Base-by-base conservation (phyloP, 441 rosid genomes). In the Breynia disticha region DNA sequence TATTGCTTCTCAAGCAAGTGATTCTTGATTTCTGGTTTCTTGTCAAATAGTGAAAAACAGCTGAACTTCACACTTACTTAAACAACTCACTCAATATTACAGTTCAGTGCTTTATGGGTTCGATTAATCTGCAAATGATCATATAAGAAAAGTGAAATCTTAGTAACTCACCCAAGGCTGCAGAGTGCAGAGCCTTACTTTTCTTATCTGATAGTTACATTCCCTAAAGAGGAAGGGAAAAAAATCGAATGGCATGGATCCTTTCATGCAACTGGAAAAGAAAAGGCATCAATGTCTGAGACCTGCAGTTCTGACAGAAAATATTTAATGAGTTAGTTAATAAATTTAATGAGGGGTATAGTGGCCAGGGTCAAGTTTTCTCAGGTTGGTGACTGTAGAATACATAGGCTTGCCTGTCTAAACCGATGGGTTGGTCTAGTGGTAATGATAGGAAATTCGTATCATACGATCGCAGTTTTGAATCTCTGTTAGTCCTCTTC, bases 1-100 rank as follows among this genome's bases (percentile, higher is more conserved):
- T 55, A 16, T 72, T 69, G 70, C 68, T 64, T 61, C 61, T 61
- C 61, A 53, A 54, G 67, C 75, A 72, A 76, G 68, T 48, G 68
- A 55, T 63, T 37, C 16, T 16, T 11, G 44, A 48, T 16, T 57
- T 56, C 56, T 56, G 20, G 42, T 51, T 56, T 54, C 53, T 59
- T 63, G 61, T 63, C 62, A 59, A 54, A 11, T 48, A 56, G 66
- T 48, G 52, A 18, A 45, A 61, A 28, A 54, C 54, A 47, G 16
- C 51, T 52, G 60, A 19, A 41, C 49, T 46, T 50, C 39, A 54
- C 52, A 22, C 41, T 45, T 56, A 53, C 18, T 14, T 41, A 63
- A 72, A 72, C 76, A 67, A 52, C 63, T 71, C 76, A 53, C 46
- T 38, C 41, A 48, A 16, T 45, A 55, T 59, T 37, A 28, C 66